phyloP scores from a whole-genome alignment of 495 filamentous ascomycete genomes.

The Daldinia caldariorum region DNA sequence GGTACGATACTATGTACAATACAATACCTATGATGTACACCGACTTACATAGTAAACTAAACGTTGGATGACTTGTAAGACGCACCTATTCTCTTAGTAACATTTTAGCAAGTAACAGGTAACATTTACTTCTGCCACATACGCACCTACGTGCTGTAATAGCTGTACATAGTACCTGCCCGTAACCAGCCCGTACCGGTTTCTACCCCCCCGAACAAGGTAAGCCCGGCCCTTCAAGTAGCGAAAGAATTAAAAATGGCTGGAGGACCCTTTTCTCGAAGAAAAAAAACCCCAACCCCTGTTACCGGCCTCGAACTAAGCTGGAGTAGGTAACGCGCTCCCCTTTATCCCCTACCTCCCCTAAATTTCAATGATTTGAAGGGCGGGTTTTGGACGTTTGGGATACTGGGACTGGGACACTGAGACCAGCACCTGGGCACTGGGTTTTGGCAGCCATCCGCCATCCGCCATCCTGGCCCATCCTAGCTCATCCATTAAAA shows the following conservation, averaged over 20 bases:
- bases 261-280: conserved; percentile 31
- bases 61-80: conserved; percentile 4
- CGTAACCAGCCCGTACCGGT: not conserved
- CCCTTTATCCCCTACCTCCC: conserved; percentile 46
- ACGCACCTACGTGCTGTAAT: not conserved
- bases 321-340: conserved; percentile 39
- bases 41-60: no score
- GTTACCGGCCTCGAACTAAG: conserved; percentile 24
- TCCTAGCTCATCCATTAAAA: conserved; percentile 5
- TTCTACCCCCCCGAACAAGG: conserved; percentile 30
- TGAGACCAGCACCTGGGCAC: no score
- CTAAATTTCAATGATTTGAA: conserved; percentile 38
- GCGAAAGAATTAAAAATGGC: conserved; percentile 39
- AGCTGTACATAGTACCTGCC: not conserved
- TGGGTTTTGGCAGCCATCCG: conserved; percentile 22
- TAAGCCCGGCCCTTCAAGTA: conserved; percentile 24
- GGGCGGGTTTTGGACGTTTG: conserved; percentile 15
- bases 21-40: not conserved
- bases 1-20: not conserved
- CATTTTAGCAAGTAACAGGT: conserved; percentile 12
- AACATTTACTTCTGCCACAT: conserved; percentile 4
- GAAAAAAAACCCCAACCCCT: conserved; percentile 17
- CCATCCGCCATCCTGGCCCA: not conserved
- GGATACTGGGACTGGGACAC: no score
- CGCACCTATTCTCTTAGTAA: conserved; percentile 15